Percentiles rank a stretch among this genome's conserved stretches.
phyloP scores from a whole-genome alignment of 2,329 filamentous ascomycete genomes.

The Claviceps purpurea region DNA sequence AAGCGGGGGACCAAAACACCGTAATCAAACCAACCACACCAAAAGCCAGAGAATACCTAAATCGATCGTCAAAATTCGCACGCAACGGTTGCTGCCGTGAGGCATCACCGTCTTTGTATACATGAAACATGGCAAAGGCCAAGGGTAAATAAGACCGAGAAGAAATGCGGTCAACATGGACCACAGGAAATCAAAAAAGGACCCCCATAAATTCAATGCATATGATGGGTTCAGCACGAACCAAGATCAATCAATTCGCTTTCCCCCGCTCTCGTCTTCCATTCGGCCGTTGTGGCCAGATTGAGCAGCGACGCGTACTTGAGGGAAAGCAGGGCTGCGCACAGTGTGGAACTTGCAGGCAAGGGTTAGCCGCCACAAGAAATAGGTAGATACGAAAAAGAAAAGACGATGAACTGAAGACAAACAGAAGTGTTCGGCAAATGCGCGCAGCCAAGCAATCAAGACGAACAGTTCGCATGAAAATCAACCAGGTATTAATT shows the following conservation, averaged over 20 bases:
- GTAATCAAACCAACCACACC: not conserved
- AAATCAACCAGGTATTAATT: slow-evolving; percentile 6
- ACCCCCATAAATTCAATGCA: too few species aligned
- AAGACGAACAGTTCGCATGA: not conserved
- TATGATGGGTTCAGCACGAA: too few species aligned
- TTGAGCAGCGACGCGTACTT: too few species aligned
- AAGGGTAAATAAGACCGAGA: not conserved
- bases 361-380: not conserved
- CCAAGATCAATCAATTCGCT: too few species aligned
- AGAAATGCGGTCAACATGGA: slow-evolving; percentile 9
- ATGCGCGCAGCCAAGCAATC: not conserved
- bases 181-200: not conserved
- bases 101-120: slow-evolving; percentile 24
- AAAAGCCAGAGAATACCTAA: not conserved
- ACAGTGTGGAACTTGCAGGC: too few species aligned
- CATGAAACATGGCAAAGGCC: slow-evolving; percentile 4
- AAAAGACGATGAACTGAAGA: not conserved
- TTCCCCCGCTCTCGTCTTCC: too few species aligned
- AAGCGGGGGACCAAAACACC: not conserved
- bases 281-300: too few species aligned
- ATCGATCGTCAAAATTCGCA: slow-evolving; percentile 11
- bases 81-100: slow-evolving; percentile 22
- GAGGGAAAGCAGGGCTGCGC: too few species aligned
- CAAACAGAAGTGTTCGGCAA: not conserved
- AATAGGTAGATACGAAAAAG: not conserved